phyloP scores from a whole-genome alignment of 1,284 basidiomycete genomes.

The Rhodotorula sp. region DNA sequence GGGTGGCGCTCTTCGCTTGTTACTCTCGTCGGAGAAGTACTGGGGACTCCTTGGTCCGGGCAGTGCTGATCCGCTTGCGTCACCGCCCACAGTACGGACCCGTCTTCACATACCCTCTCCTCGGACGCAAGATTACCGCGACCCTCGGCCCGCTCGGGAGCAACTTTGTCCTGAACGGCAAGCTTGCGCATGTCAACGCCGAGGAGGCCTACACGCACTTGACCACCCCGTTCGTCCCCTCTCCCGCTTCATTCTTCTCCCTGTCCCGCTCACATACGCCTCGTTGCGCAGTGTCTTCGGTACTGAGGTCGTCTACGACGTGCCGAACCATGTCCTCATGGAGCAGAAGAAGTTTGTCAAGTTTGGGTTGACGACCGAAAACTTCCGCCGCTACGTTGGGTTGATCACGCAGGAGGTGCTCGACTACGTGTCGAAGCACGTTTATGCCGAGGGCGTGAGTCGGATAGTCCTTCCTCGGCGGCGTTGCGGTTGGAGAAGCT shows the following conservation, averaged over 20 bases:
- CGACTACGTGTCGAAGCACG: conserved; percentile 35
- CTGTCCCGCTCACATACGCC: neutral
- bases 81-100: conserved; percentile 56
- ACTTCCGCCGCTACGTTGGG: conserved; percentile 83
- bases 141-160: conserved; percentile 89
- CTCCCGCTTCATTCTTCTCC: neutral
- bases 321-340: conserved; percentile 93
- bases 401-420: conserved; percentile 78
- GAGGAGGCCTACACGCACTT: conserved; percentile 85
- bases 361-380: conserved; percentile 85
- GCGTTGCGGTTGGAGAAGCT: too few species aligned
- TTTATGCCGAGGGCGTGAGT: conserved; percentile 42
- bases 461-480: too few species aligned
- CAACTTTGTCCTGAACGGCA: conserved; percentile 92
- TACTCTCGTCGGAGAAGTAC: too few species aligned
- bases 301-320: conserved; percentile 95
- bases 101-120: conserved; percentile 85
- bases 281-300: conserved; percentile 61
- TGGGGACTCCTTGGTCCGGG: too few species aligned
- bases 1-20: neutral
- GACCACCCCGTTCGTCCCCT: conserved; percentile 41
- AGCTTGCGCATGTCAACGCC: conserved; percentile 85
- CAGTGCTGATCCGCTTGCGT: too few species aligned
- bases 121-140: conserved; percentile 87
- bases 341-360: conserved; percentile 92